phyloP scores from a whole-genome alignment of 169 alveolate genomes.

The Perkinsus chesapeaki region DNA sequence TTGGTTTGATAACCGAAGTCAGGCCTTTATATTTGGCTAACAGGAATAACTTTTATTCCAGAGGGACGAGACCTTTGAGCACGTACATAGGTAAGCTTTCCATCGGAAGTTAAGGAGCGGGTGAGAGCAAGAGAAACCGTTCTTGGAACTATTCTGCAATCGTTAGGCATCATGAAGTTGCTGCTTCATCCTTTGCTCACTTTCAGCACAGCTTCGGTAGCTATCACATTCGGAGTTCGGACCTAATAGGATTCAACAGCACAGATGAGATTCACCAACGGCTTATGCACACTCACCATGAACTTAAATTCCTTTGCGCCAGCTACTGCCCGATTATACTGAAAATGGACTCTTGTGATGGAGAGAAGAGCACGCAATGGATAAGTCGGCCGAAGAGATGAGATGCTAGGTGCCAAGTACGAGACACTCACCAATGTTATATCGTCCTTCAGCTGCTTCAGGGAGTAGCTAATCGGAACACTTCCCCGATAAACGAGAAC shows the following conservation, averaged over 20 bases:
- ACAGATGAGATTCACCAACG: not conserved
- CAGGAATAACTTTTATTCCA: too few species aligned
- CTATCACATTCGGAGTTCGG: too few species aligned
- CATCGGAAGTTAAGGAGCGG: not conserved
- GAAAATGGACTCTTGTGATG: too few species aligned
- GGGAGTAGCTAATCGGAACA: not conserved
- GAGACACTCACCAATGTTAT: not conserved
- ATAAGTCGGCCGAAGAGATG: not conserved
- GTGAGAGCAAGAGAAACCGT: not conserved
- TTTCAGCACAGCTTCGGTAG: too few species aligned
- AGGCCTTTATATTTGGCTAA: too few species aligned
- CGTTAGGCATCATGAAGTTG: not conserved
- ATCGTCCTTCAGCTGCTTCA: not conserved
- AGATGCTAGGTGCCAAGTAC: not conserved
- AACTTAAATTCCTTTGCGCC: not conserved
- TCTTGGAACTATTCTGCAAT: not conserved
- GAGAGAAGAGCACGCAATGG: not conserved
- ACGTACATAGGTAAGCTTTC: not conserved
- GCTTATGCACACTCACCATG: not conserved
- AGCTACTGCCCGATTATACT: not conserved
- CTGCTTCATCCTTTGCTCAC: too few species aligned
- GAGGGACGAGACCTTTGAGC: not conserved
- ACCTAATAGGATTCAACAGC: too few species aligned
- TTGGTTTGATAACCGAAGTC: too few species aligned
- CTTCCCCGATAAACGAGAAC: too few species aligned